Conservation (phyloP, 352 stramenopile genomes). For the Pythium phragmitis region DNA sequence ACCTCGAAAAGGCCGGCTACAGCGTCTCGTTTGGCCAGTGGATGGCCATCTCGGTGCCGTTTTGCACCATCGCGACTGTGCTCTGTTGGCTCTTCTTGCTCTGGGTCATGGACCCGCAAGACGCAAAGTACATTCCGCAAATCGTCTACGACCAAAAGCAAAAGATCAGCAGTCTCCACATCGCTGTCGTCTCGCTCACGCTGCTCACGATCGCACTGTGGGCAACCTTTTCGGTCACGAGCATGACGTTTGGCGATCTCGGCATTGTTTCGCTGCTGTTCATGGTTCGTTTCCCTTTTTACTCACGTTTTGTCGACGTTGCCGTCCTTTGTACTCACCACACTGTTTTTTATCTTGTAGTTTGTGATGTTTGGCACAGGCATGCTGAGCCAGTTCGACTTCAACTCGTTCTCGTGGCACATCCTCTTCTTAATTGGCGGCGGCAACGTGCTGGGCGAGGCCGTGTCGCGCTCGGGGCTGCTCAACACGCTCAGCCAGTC, state of each 20-base stretch:
- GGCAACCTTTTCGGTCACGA: conserved; percentile 86
- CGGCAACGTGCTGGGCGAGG: conserved; percentile 90
- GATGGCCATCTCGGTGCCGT: conserved; percentile 89
- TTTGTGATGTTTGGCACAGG: conserved; percentile 87
- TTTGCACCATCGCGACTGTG: conserved; percentile 85
- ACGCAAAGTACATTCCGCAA: conserved; percentile 90
- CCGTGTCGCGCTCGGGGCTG: conserved; percentile 80
- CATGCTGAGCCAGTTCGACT: conserved; percentile 91
- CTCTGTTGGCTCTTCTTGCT: conserved; percentile 90
- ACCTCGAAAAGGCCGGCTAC: conserved; percentile 85
- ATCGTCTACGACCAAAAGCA: conserved; percentile 92
- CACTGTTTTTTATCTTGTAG: conserved; percentile 26
- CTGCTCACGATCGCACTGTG: conserved; percentile 90
- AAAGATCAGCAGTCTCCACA: conserved; percentile 85
- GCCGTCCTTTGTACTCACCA: conserved; percentile 4
- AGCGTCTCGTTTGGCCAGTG: conserved; percentile 89
- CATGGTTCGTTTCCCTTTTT: conserved; percentile 51
- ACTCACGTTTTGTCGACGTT: neutral
- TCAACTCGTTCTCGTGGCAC: conserved; percentile 94
- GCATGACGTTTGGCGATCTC: conserved; percentile 87
- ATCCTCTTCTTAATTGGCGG: conserved; percentile 92
- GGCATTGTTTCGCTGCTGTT: conserved; percentile 91
- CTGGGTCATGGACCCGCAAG: conserved; percentile 82
- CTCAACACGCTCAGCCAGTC: conserved; percentile 82
- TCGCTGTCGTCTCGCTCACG: conserved; percentile 89